Conservation (phyloP, 2,329 filamentous ascomycete species). For the Metarhizium robertsii region DNA sequence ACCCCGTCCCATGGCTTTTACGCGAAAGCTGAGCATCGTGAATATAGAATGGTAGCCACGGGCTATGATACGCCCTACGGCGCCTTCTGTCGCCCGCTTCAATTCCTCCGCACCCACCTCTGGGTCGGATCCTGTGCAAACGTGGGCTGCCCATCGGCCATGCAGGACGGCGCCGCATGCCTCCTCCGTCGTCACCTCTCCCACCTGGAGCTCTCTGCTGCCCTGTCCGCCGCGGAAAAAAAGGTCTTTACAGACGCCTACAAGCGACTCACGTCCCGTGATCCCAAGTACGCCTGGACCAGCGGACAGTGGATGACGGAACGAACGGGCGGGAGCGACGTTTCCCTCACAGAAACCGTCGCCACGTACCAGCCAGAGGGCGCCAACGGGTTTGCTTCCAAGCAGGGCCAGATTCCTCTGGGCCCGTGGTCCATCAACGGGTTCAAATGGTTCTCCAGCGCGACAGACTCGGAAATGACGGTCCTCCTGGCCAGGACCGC, state of each 20-base stretch:
- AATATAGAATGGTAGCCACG: constrained; percentile 40
- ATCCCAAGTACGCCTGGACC: constrained; percentile 49
- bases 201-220: constrained; percentile 15
- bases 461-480: constrained; percentile 34
- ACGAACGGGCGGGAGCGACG: constrained; percentile 58
- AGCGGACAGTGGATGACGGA: constrained; percentile 76
- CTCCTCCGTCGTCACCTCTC: constrained; percentile 37
- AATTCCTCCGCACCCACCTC: constrained; percentile 49
- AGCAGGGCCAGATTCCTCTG: constrained; percentile 22
- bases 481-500: constrained; percentile 52
- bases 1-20: no score
- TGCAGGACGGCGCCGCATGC: constrained; percentile 54
- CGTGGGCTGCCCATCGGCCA: constrained; percentile 56
- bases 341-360: constrained; percentile 57
- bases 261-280: constrained; percentile 41
- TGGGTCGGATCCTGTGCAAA: constrained; percentile 51
- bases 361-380: constrained; percentile 26
- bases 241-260: constrained; percentile 43
- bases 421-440: constrained; percentile 53
- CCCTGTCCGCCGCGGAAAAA: constrained; percentile 20
- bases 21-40: background rate
- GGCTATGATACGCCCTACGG: constrained; percentile 47
- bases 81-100: constrained; percentile 44
- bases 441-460: constrained; percentile 49
- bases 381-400: constrained; percentile 9